Evolutionary conservation across 805 yeast genomes (phyloP).

Genomic region (Candida ulmi): DNA sequence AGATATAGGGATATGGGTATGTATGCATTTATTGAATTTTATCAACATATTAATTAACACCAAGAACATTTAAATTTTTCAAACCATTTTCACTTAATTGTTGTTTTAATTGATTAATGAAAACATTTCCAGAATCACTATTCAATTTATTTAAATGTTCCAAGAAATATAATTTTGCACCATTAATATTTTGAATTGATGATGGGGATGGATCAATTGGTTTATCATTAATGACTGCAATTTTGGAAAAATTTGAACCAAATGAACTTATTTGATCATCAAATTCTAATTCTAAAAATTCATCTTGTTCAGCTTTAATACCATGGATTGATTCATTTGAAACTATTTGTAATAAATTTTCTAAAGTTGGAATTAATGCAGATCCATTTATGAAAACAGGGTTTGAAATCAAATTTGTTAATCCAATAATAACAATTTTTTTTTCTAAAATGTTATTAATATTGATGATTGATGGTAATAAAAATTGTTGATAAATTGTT

Average conservation of each 20-base stretch:
- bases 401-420: slow-evolving; percentile 36
- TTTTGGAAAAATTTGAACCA: slow-evolving; percentile 78
- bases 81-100: slow-evolving; percentile 14
- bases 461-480: slow-evolving; percentile 35
- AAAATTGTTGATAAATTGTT: slow-evolving; percentile 39
- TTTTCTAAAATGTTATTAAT: slow-evolving; percentile 49
- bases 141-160: slow-evolving; percentile 16
- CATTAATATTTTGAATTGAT: slow-evolving; percentile 10
- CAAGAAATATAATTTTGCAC: slow-evolving; percentile 15
- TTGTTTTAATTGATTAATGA: slow-evolving; percentile 14
- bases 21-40: too few species aligned
- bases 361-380: slow-evolving; percentile 37
- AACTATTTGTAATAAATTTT: slow-evolving; percentile 34
- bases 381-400: slow-evolving; percentile 31
- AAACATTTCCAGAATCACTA: slow-evolving; percentile 12
- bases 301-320: slow-evolving; percentile 29
- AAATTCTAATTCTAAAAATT: slow-evolving; percentile 38
- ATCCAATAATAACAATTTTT: slow-evolving; percentile 47
- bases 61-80: slow-evolving; percentile 6
- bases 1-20: too few species aligned
- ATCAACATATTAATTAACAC: too few species aligned
- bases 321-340: slow-evolving; percentile 32
- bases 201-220: slow-evolving; percentile 59
- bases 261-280: slow-evolving; percentile 78
- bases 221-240: slow-evolving; percentile 55